Conservation (phyloP, 2,329 filamentous ascomycete species). For the Zymoseptoria pseudotritici region DNA sequence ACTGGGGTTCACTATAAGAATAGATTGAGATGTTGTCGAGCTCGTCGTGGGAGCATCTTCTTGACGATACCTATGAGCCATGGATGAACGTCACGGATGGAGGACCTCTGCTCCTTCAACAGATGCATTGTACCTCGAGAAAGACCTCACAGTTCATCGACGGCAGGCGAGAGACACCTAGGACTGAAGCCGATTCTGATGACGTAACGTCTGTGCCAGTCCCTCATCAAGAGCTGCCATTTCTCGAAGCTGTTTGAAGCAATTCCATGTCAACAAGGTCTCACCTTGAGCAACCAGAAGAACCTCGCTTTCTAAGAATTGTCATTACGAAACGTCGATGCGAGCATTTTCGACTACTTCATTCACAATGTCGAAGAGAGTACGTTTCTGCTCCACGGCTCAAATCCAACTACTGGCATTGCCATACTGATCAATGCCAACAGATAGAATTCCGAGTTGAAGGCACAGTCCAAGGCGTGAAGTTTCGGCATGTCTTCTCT, state of each 20-base stretch:
- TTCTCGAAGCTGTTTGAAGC: neutral
- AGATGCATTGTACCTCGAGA: no score
- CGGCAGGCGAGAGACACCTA: neutral
- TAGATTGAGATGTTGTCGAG: no score
- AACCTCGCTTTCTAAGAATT: neutral
- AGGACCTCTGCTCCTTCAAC: no score
- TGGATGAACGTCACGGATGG: no score
- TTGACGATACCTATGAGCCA: no score
- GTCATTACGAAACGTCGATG: neutral
- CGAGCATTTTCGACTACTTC: constrained; percentile 6
- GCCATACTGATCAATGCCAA: neutral
- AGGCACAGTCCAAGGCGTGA: constrained; percentile 45
- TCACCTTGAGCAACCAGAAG: neutral
- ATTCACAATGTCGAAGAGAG: constrained; percentile 14
- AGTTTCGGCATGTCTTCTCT: constrained; percentile 36
- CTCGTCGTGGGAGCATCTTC: no score
- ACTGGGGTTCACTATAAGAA: no score
- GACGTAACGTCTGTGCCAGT: neutral
- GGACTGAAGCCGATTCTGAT: neutral
- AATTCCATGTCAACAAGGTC: neutral
- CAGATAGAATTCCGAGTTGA: constrained; percentile 43
- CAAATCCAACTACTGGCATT: neutral
- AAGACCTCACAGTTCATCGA: no score
- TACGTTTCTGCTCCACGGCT: neutral
- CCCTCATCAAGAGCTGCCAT: neutral